Base-by-base conservation (phyloP, 352 stramenopile genomes). In the Blastocystis sp. region DNA sequence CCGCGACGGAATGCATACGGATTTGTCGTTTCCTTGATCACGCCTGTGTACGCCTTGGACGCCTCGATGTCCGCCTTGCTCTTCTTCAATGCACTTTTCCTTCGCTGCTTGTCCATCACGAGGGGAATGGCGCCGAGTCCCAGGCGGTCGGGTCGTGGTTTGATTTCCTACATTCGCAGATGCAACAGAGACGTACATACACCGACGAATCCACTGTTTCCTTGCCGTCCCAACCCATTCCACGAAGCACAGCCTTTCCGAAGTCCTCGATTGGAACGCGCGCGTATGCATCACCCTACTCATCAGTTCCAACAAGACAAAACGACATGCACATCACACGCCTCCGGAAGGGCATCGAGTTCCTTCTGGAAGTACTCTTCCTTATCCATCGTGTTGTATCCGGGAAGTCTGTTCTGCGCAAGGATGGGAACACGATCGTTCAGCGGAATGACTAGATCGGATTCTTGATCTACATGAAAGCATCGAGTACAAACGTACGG, bases 171-270 rank as follows among this genome's bases (percentile, higher is more conserved):
- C 61, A 9, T 56, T 84, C 24, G 51, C 61, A 21, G 65, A 90
- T 9, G 89, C 87, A 2, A 88, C 88, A 0, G 79, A 87, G 24
- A 84, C 85, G 24, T 89, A 63, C 38, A 7, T 86, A 84, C 36
- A 76, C 42, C n/a, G 57, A 73, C 29, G 48, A 81, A 46, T 91
- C 88, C 0, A 87, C 84, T 18, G 91, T 89, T 21, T 89, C 65
- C 27, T 92, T 87, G 46, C 94, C 94, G 8, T 87, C 95, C 96
- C 96, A 98, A 69, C 96, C 96, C 96, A 98, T 98, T 14, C 96
- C 96, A 18, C 95, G 90, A 8, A 98, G 89, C 87, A 98, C 89
- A 27, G 94, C 96, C 2, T 91, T 92, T 18, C 96, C 96, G 90
- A 98, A 98, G 67, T 97, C 93, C 54, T 93, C 89, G 63, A 98